phyloP scores from a whole-genome alignment of 495 filamentous ascomycete genomes.

The Penicillium antarcticum region DNA sequence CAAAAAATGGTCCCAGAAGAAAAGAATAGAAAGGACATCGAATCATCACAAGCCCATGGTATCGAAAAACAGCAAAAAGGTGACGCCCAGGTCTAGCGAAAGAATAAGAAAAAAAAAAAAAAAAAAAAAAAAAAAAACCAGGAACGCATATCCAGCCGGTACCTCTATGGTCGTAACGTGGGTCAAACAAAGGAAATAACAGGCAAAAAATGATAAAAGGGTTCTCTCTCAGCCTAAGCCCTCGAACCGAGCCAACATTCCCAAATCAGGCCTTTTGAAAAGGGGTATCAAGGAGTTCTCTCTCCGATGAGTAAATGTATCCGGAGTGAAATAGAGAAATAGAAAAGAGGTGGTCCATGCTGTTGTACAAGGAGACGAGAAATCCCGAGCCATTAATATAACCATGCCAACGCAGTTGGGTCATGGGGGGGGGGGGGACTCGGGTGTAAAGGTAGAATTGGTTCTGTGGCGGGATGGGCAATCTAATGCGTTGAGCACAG shows the following conservation, averaged over 20 bases:
- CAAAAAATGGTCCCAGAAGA: conserved; percentile 10
- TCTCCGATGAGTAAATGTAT: conserved; percentile 11
- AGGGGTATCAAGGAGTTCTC: conserved; percentile 4
- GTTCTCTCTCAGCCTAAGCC: conserved; percentile 18
- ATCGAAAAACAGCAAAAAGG: conserved; percentile 29
- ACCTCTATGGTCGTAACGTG: conserved; percentile 48
- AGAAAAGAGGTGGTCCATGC: conserved; percentile 23
- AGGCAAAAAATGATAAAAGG: conserved; percentile 21
- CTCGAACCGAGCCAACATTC: conserved; percentile 23
- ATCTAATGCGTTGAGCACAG: conserved; percentile 6
- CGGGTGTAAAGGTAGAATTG: neutral
- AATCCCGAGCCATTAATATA: neutral
- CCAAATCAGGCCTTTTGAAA: conserved; percentile 11
- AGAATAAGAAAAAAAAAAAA: conserved; percentile 35
- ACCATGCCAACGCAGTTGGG: conserved; percentile 19
- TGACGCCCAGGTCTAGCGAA: conserved; percentile 41
- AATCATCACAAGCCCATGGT: conserved; percentile 33
- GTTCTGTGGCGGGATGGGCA: conserved; percentile 8
- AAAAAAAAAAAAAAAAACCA: conserved; percentile 26
- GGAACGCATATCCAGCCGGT: conserved; percentile 38
- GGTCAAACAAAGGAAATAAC: conserved; percentile 19
- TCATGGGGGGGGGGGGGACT: neutral
- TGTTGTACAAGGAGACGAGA: conserved; percentile 41
- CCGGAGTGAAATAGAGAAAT: conserved; percentile 19
- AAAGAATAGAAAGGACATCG: conserved; percentile 17